These are phyloP conservation scores for Camellia japonica DNA, from an alignment of 148 eudicot genomes.

Conservation along the genomic window DNA sequence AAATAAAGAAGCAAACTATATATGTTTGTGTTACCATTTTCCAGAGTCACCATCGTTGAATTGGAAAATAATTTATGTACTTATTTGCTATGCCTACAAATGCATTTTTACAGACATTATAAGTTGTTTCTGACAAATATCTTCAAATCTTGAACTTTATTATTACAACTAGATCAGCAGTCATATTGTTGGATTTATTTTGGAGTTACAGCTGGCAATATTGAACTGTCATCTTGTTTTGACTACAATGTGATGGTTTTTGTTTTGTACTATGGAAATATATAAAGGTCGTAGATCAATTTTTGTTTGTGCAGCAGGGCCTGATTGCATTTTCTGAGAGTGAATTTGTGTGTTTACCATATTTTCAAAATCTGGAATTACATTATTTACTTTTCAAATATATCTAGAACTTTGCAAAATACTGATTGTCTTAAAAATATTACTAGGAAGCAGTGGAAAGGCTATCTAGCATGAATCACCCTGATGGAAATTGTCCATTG, in stretches of 20 bases:
- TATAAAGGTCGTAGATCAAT: not conserved
- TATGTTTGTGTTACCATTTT: not conserved
- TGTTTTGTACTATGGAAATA: not conserved
- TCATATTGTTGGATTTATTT: not conserved
- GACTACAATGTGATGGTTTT: not conserved
- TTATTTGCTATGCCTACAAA: not conserved
- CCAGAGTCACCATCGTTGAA: not conserved
- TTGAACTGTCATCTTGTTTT: not conserved
- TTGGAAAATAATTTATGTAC: not conserved
- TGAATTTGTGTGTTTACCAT: not conserved
- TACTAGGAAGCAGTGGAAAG: conserved; percentile 86
- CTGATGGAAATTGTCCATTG: conserved; percentile 91
- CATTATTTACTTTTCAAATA: not conserved
- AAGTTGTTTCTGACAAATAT: not conserved
- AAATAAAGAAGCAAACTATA: not conserved
- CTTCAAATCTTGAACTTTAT: not conserved
- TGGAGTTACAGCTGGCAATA: not conserved
- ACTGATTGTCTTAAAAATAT: conserved; percentile 19
- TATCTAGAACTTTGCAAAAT: conserved; percentile 16
- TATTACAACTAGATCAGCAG: not conserved
- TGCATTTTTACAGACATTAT: not conserved
- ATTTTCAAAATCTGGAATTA: not conserved
- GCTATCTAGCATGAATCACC: conserved; percentile 87
- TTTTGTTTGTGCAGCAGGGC: not conserved
- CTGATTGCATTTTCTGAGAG: not conserved